Conservation (phyloP, 768 basidiomycete genomes). For the Termitomyces sp. region DNA sequence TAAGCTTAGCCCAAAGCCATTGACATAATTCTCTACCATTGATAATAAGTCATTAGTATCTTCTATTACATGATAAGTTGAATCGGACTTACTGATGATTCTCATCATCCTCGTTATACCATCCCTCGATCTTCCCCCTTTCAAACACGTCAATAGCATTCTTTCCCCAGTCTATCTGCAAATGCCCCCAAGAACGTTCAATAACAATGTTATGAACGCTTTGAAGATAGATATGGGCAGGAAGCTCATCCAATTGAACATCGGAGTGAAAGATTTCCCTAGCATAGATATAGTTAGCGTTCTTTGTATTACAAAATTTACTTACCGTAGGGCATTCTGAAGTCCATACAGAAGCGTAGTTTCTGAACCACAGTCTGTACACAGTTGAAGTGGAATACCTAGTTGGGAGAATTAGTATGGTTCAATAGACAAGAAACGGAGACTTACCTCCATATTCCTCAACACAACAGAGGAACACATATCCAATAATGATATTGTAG, state of each 20-base stretch:
- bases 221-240: slow-evolving; percentile 27
- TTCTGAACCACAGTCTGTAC: slow-evolving; percentile 34
- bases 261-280: slow-evolving; percentile 26
- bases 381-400: slow-evolving; percentile 4
- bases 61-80: background rate
- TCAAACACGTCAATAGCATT: slow-evolving; percentile 23
- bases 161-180: slow-evolving; percentile 28
- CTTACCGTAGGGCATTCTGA: background rate
- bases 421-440: too few species aligned
- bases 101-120: slow-evolving; percentile 19
- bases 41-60: slow-evolving; percentile 6
- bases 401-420: too few species aligned
- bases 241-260: slow-evolving; percentile 17
- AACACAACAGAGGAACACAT: slow-evolving; percentile 22
- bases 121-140: slow-evolving; percentile 18
- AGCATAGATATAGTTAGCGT: background rate
- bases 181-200: slow-evolving; percentile 32
- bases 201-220: slow-evolving; percentile 32
- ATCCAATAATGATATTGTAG: slow-evolving; percentile 21
- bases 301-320: background rate
- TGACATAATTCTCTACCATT: slow-evolving; percentile 3
- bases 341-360: slow-evolving; percentile 27
- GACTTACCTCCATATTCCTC: slow-evolving; percentile 17
- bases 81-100: slow-evolving; percentile 27
- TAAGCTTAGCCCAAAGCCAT: slow-evolving; percentile 27